Evolutionary conservation across 495 filamentous ascomycete species (phyloP).

Genomic region (Parathielavia hyrcaniae): DNA sequence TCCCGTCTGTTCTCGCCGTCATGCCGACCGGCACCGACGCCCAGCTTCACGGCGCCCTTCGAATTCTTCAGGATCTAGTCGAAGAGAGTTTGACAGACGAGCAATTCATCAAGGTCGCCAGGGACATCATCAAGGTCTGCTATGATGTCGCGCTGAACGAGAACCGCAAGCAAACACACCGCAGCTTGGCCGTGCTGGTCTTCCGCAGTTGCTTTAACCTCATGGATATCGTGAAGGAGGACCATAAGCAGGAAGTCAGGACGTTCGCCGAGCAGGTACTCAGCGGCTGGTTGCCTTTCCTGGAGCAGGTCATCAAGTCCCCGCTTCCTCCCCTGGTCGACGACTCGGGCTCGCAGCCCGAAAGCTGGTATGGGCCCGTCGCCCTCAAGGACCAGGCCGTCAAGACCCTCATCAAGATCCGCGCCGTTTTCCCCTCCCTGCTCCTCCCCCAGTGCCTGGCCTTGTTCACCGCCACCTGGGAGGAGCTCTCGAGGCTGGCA

Average conservation of each 20-base stretch:
- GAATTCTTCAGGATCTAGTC: constrained; percentile 81
- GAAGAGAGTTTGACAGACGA: constrained; percentile 89
- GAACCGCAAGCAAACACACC: constrained; percentile 61
- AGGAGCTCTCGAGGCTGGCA: constrained; percentile 68
- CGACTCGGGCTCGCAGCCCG: constrained; percentile 36
- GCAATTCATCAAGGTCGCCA: constrained; percentile 83
- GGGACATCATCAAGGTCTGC: constrained; percentile 72
- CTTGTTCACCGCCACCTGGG: constrained; percentile 81
- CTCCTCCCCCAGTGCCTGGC: constrained; percentile 69
- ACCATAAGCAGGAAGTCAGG: constrained; percentile 76
- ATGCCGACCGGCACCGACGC: constrained; percentile 64
- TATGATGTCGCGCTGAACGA: constrained; percentile 75
- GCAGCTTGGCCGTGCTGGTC: constrained; percentile 77
- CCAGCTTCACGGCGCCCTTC: constrained; percentile 82
- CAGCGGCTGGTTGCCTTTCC: constrained; percentile 79
- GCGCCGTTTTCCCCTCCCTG: constrained; percentile 72
- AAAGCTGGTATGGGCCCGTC: constrained; percentile 68
- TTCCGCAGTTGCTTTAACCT: constrained; percentile 90
- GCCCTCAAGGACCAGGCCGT: constrained; percentile 83
- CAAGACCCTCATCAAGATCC: constrained; percentile 88
- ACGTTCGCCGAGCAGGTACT: constrained; percentile 82
- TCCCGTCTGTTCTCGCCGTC: constrained; percentile 70
- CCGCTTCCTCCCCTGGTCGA: constrained; percentile 52
- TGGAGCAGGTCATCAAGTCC: constrained; percentile 63
- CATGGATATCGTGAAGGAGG: constrained; percentile 90